A percentile compares a stretch with the other conserved stretches of the same genome.
Evolutionary conservation across 2,329 filamentous ascomycete species (phyloP).

Genomic region (Fusarium sp.): DNA sequence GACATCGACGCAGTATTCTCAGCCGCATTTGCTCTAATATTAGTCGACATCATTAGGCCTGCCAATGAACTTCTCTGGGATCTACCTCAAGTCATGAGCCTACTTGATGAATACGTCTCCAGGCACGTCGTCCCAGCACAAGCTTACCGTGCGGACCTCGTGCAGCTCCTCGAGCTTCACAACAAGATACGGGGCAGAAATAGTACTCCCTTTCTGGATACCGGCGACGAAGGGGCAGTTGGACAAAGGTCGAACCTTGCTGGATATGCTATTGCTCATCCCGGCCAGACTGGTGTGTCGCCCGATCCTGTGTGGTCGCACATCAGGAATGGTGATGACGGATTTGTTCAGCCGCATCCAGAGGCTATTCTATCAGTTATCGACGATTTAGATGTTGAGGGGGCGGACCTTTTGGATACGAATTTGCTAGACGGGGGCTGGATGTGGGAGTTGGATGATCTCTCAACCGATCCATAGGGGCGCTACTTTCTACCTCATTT

Average conservation of each 20-base stretch:
- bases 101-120: slow-evolving; percentile 29
- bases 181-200: slow-evolving; percentile 18
- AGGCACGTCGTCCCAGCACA: slow-evolving; percentile 32
- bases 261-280: slow-evolving; percentile 19
- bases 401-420: slow-evolving; percentile 5
- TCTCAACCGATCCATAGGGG: neutral
- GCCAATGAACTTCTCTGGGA: slow-evolving; percentile 36
- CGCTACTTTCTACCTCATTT: neutral
- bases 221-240: too few species aligned
- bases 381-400: slow-evolving; percentile 26
- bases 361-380: slow-evolving; percentile 32
- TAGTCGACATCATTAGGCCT: slow-evolving; percentile 34
- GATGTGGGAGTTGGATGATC: slow-evolving; percentile 28
- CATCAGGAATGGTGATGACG: slow-evolving; percentile 4
- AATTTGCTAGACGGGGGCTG: slow-evolving; percentile 24
- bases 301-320: slow-evolving; percentile 35
- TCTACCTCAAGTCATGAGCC: slow-evolving; percentile 32
- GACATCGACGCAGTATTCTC: slow-evolving; percentile 37
- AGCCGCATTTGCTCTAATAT: slow-evolving; percentile 29
- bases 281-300: slow-evolving; percentile 7
- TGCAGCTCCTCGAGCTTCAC: slow-evolving; percentile 31
- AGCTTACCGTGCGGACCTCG: slow-evolving; percentile 29
- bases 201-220: neutral
- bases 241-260: neutral
- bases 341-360: slow-evolving; percentile 2